Evolutionary conservation across 2,329 filamentous ascomycete genomes (phyloP), one percentile per base, ranked within the genome.

Genomic region (Neurospora sp.): DNA sequence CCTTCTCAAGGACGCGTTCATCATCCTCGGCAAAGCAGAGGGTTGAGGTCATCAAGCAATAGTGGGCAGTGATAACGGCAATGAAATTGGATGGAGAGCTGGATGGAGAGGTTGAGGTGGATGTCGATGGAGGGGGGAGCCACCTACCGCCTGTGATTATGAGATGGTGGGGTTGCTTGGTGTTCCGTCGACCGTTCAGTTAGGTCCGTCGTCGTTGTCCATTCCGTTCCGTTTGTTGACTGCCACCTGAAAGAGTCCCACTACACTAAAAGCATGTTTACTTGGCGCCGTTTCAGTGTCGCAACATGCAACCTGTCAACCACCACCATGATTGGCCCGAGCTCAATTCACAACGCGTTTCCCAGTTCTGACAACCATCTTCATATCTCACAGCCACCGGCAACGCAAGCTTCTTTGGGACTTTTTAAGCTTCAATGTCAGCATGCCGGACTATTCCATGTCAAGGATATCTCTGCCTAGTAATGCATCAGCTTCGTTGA

Each of bases 31-130:
- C 4, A 62, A 15, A 7, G 2, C 1, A 8, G 28, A 7, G 46
- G 46, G 5, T 19, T 33, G 23, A 33, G 15, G 23, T 9, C 23
- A 17, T 17, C 23, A 62, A 23, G 52, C 52, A 33, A 33, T 23
- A 62, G 52, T 62, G 23, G 13, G 52, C 3, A 33, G 23, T 58
- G 52, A 66, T n/a, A 33, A 19, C 40, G 67, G 73, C 70, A 73
- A 72, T 71, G 70, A 72, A 75, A 73, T 70, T 62, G 70, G 70
- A 72, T 70, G 72, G 71, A 58, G 46, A 33, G 23, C 70, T 58
- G 70, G 69, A 72, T 70, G 72, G 71, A 62, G 52, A 62, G 52
- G 13, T 36, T 17, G 52, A 36, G 28, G 15, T 62, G 52, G 52
- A 62, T 58, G 46, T 58, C 13, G 46, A 58, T 17, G 23, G 15